Conservation (phyloP, 768 basidiomycete species). For the Zangia roseola region DNA sequence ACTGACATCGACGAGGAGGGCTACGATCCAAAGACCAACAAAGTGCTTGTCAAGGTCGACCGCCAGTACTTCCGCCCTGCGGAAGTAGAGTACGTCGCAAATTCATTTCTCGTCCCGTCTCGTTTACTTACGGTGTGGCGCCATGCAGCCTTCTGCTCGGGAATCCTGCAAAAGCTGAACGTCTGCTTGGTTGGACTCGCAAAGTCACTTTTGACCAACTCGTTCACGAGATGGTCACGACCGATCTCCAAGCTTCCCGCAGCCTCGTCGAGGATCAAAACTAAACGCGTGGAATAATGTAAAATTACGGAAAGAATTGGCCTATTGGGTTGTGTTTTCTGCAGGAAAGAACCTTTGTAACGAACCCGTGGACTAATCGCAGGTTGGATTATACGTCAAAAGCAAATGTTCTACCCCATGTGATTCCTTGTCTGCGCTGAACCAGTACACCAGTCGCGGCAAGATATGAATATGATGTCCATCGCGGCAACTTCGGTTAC, state of each 20-base stretch:
- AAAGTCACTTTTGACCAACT: conserved; percentile 79
- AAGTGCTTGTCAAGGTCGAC: conserved; percentile 81
- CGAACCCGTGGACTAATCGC: not conserved
- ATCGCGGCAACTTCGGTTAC: too few relatives aligned
- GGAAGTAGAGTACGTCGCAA: conserved; percentile 80
- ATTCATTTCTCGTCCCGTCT: not conserved
- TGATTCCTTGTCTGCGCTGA: not conserved
- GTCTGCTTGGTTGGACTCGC: conserved; percentile 87
- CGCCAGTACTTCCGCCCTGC: conserved; percentile 90
- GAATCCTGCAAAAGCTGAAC: conserved; percentile 88
- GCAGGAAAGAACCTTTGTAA: conserved; percentile 3
- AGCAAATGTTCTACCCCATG: not conserved
- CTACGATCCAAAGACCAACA: conserved; percentile 64
- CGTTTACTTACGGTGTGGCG: not conserved
- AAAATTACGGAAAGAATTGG: not conserved
- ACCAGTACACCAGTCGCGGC: too few relatives aligned
- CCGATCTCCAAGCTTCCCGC: conserved; percentile 71
- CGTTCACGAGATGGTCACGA: conserved; percentile 89
- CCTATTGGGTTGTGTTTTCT: not conserved
- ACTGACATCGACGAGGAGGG: conserved; percentile 75
- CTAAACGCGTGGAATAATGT: conserved; percentile 30
- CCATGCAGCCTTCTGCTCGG: conserved; percentile 71
- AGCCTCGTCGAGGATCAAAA: conserved; percentile 85
- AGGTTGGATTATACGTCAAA: conserved; percentile 4
- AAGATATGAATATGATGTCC: too few relatives aligned